phyloP scores from a whole-genome alignment of 176 grass and related monocot genomes.

The Pharus latifolius region DNA sequence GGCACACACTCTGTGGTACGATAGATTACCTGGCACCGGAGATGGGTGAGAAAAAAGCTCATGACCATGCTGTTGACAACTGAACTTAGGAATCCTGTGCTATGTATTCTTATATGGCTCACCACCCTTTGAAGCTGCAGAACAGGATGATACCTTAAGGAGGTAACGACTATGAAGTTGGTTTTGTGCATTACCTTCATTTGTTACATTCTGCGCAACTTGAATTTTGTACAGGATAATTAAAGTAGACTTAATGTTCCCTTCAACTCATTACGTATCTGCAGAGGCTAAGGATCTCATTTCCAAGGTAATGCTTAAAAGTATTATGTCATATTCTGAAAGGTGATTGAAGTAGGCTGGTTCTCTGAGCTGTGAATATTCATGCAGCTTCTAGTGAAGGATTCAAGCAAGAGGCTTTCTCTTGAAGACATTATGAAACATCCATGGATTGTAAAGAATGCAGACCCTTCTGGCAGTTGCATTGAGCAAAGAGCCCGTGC shows the following conservation, averaged over 20 bases:
- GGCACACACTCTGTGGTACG: slow-evolving; percentile 88
- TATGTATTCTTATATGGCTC: slow-evolving; percentile 88
- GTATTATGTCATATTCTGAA: not conserved
- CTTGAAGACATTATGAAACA: slow-evolving; percentile 74
- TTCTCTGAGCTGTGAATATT: not conserved
- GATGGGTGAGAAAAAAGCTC: slow-evolving; percentile 85
- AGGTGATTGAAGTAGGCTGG: not conserved
- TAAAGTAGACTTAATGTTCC: slow-evolving; percentile 74
- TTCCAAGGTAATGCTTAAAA: slow-evolving; percentile 43
- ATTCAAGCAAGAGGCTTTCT: slow-evolving; percentile 77
- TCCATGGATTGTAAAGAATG: slow-evolving; percentile 76
- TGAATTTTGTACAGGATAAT: slow-evolving; percentile 63
- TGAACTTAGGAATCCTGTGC: slow-evolving; percentile 91
- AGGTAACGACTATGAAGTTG: slow-evolving; percentile 20
- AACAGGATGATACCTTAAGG: slow-evolving; percentile 53
- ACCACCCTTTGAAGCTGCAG: slow-evolving; percentile 70
- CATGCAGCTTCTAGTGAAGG: slow-evolving; percentile 80
- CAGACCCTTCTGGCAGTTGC: slow-evolving; percentile 73
- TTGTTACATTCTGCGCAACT: not conserved
- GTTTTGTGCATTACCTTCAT: not conserved
- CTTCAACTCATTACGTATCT: slow-evolving; percentile 48
- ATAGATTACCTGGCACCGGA: slow-evolving; percentile 92
- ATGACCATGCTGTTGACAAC: slow-evolving; percentile 87
- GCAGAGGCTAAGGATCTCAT: slow-evolving; percentile 82
- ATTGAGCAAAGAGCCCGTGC: slow-evolving; percentile 8